Conservation (phyloP, 345 rosid genomes). For the Adansonia digitata region DNA sequence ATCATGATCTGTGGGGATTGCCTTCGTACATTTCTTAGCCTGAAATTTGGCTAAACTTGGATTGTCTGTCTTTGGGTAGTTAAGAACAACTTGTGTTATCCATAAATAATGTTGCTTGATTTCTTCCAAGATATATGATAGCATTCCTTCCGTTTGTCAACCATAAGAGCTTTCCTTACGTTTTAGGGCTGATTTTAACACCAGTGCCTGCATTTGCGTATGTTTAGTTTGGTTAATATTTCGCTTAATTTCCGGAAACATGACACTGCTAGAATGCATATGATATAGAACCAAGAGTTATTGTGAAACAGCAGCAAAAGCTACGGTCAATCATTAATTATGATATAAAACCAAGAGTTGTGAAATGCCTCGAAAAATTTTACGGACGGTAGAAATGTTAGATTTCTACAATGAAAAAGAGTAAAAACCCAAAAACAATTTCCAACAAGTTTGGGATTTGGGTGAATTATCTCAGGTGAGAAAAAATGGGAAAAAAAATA, state of each 20-base stretch:
- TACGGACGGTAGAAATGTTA: neutral
- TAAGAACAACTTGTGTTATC: conserved; percentile 31
- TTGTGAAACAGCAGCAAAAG: too few species aligned
- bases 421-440: neutral
- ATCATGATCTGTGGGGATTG: conserved; percentile 29
- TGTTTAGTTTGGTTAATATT: neutral
- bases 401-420: neutral
- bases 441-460: neutral
- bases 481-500: neutral
- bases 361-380: neutral
- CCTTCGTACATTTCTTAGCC: conserved; percentile 43
- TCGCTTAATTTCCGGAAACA: neutral
- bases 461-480: neutral
- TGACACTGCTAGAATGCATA: too few species aligned
- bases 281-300: too few species aligned
- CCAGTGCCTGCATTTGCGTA: neutral
- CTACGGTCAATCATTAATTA: too few species aligned
- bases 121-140: conserved; percentile 26
- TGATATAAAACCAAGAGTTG: neutral
- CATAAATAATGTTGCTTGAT: conserved; percentile 48
- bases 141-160: conserved; percentile 10
- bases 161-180: neutral
- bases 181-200: neutral
- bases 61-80: conserved; percentile 38
- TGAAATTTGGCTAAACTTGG: conserved; percentile 35